Evolutionary conservation across 108 stramenopile genomes (phyloP).

Genomic region (Cyclotella sp.): DNA sequence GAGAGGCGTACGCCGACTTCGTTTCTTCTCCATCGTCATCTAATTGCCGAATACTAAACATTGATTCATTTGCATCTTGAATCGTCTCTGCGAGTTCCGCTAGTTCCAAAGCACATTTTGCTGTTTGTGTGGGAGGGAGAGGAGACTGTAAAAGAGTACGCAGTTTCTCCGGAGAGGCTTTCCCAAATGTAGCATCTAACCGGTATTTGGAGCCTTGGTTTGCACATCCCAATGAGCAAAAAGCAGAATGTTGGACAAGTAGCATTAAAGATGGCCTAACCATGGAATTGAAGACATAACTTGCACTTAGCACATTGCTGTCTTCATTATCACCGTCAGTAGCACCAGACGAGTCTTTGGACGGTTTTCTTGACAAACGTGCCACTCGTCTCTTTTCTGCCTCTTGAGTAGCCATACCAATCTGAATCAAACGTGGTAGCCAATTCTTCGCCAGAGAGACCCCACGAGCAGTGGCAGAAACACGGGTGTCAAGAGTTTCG

Average conservation of each 20-base stretch:
- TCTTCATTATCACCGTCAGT: constrained; percentile 20
- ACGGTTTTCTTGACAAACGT: constrained; percentile 35
- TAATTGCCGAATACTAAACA: constrained; percentile 46
- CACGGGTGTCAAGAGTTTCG: constrained; percentile 82
- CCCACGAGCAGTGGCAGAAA: constrained; percentile 71
- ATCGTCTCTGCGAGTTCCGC: constrained; percentile 79
- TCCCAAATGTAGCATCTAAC: constrained; percentile 75
- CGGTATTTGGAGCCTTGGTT: constrained; percentile 73
- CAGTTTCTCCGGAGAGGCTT: constrained; percentile 68
- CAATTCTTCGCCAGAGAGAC: constrained; percentile 74
- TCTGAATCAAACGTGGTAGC: constrained; percentile 78
- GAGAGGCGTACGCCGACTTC: constrained; percentile 52
- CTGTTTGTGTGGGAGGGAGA: constrained; percentile 79
- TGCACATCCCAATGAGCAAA: constrained; percentile 80
- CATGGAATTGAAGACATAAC: constrained; percentile 71
- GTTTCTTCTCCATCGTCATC: constrained; percentile 32
- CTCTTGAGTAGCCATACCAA: constrained; percentile 80
- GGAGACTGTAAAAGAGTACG: constrained; percentile 70
- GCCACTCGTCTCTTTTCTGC: constrained; percentile 86
- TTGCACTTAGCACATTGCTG: constrained; percentile 52
- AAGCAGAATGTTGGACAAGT: constrained; percentile 82
- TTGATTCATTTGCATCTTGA: constrained; percentile 52
- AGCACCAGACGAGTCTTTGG: constrained; percentile 6
- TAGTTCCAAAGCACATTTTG: constrained; percentile 83
- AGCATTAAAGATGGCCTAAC: constrained; percentile 69